Evolutionary conservation across 2,329 filamentous ascomycete genomes (phyloP), one percentile per base, ranked within the genome.

Genomic region (Sporothrix schenckii): DNA sequence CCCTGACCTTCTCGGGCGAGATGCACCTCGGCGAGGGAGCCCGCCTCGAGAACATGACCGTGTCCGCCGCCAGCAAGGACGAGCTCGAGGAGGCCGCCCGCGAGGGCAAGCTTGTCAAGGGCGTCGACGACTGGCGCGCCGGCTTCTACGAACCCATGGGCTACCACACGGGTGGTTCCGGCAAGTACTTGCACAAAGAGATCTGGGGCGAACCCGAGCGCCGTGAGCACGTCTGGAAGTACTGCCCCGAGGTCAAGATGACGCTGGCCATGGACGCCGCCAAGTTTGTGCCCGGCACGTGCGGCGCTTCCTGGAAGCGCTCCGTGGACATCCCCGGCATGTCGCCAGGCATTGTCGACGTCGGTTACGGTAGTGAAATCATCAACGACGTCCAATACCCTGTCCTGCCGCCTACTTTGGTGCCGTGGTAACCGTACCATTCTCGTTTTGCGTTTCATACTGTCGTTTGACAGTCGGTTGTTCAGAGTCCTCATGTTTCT

Each of bases 161-260:
- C 56, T 88, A 86, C 75, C 86, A 88, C 75, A 85, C 83, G 1
- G 85, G 85, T 27, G 82, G 82, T 9, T 82, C 81, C 69, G 85
- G 86, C 63, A 75, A 75, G 14, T 80, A 76, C 68, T 77, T 87
- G 21, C 82, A 85, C 72, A 71, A 74, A 13, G 78, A 77, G 1
- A 81, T 87, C 53, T 88, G 85, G 85, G 83, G 83, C 34, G 81
- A 79, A 4, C 82, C 81, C 0, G 78, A 81, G 72, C 74, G 80
- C 75, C 79, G 86, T 34, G 80, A 80, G 72, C 82, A 86, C 72
- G 83, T 87, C 54, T 87, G 83, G 82, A 79, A 82, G 39, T 87
- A 87, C 76, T 87, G 86, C 72, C 86, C 86, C 1, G 86, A 88
- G 76, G 80, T 88, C 41, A 87, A 87, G 79, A 85, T 87, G 81